Base-by-base conservation (phyloP, 2,329 filamentous ascomycete genomes). In the Diaporthe sp. region DNA sequence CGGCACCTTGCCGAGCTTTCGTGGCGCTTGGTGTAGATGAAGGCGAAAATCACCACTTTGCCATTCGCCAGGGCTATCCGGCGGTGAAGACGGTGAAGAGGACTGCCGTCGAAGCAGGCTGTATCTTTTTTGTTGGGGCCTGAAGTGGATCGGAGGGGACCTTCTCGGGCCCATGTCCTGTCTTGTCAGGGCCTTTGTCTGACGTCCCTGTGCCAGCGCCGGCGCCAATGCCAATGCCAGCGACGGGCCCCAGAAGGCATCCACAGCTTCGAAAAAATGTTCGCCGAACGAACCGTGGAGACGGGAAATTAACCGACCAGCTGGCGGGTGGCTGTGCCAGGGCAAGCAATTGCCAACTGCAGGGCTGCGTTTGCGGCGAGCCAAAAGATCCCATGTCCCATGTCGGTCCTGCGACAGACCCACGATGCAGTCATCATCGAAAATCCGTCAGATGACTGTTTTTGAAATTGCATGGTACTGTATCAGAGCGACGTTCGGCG, bases 231-330 rank as follows among this genome's bases (percentile, higher is more conserved):
- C 61, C 63, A 68, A 49, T 37, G 65, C 65, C 65, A 53, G n/a
- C 65, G 65, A 39, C 47, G 65, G 65, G 65, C 65, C 65, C 65
- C 65, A 68, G 65, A 68, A 68, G 65, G 65, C 65, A 53, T 68
- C 65, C 65, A 68, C 65, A 68, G 34, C 65, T 68, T 68, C 65
- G 65, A 68, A 68, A 53, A 68, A 68, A 68, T 39, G 65, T 68
- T 68, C 65, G 65, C 65, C 65, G 65, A 68, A 68, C 65, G 65
- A 68, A 68, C 65, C 65, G 65, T 68, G 65, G 65, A 68, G 65
- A 53, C 65, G 65, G 65, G 65, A 68, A 68, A 68, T 68, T 68
- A 53, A 53, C 65, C 47, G 47, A 53, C 47, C 47, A 53, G 65
- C 65, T 68, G 63, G 63, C 63, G 47, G 63, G 63, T 68, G 63